Base-by-base conservation (phyloP, 1,284 basidiomycete species). In the Moesziomyces sp. region DNA sequence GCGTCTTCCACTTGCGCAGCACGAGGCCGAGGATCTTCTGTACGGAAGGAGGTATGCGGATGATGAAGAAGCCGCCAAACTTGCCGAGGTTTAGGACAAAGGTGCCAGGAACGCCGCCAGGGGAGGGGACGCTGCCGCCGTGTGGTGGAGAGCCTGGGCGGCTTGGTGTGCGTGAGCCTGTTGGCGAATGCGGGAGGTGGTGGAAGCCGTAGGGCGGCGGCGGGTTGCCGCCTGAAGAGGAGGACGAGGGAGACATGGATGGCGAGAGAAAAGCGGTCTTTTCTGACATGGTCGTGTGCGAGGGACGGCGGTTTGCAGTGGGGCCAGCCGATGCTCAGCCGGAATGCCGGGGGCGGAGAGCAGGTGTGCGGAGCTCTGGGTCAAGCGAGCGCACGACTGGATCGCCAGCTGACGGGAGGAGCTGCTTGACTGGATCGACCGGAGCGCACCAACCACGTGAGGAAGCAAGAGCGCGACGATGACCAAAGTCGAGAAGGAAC, bases 1-100 rank as follows among this genome's bases (percentile, higher is more conserved):
- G 68, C 45, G 78, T 79, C 67, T 81, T 81, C 82, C 82, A 84
- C 30, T 80, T 77, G 16, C 69, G 56, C 46, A 83, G 46, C 13
- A 80, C 13, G 38, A 81, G 23, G 44, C 67, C 74, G 10, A 79
- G 69, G 3, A 74, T n/a, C 45, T 56, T 58, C 48, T 80, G 78
- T 0, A 76, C 58, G 19, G 62, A 52, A 23, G 76, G 54, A 7
- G 78, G 76, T 26, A 81, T 64, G 51, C 67, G 58, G 30, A 80
- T 62, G 57, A 78, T 64, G 65, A 77, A 77, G 71, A 74, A 78
- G n/a, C 78, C 79, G 42, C 76, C 78, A 23, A 75, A 71, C 21
- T 69, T 71, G 60, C 79, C 79, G 42, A 79, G 70, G 45, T 78
- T 81, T 50, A 81, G 50, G 26, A 75, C 72, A 58, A 78, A 78